Percentiles rank a stretch among this genome's conserved stretches.
Evolutionary conservation across 192 early-diverging fungal genomes (phyloP).

Genomic region (Funneliformis mosseae): DNA sequence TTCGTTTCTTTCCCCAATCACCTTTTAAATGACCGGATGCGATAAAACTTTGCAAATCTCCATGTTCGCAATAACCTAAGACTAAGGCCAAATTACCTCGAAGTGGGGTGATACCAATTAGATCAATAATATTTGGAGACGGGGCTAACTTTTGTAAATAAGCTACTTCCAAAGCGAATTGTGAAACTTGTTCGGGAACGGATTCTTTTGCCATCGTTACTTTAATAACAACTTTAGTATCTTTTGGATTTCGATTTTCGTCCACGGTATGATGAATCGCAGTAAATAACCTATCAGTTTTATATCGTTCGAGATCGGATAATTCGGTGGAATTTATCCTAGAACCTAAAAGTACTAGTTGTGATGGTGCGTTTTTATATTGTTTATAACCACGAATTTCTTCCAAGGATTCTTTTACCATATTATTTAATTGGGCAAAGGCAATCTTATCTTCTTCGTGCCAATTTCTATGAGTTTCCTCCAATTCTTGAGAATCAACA

Average conservation of each 20-base stretch:
- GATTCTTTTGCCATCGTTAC: conserved; percentile 17
- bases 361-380: background rate
- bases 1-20: conserved; percentile 33
- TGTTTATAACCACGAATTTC: conserved; percentile 16
- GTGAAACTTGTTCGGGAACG: background rate
- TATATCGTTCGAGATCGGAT: conserved; percentile 11
- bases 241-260: background rate
- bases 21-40: conserved; percentile 11
- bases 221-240: conserved; percentile 27
- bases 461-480: conserved; percentile 14
- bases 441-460: conserved; percentile 28
- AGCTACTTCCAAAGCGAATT: conserved; percentile 22
- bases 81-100: conserved; percentile 20
- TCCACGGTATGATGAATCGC: conserved; percentile 19
- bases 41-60: conserved; percentile 26
- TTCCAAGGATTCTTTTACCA: conserved; percentile 31
- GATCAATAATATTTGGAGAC: conserved; percentile 28
- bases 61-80: conserved; percentile 28
- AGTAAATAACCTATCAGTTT: conserved; percentile 18
- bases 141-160: conserved; percentile 29
- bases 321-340: conserved; percentile 6
- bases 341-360: background rate
- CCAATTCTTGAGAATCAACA: conserved; percentile 24
- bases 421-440: conserved; percentile 21
- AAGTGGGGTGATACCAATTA: conserved; percentile 18